Percentiles rank a stretch among this genome's conserved stretches.
phyloP scores from a whole-genome alignment of 768 basidiomycete genomes.

The Suillus occidentalis region DNA sequence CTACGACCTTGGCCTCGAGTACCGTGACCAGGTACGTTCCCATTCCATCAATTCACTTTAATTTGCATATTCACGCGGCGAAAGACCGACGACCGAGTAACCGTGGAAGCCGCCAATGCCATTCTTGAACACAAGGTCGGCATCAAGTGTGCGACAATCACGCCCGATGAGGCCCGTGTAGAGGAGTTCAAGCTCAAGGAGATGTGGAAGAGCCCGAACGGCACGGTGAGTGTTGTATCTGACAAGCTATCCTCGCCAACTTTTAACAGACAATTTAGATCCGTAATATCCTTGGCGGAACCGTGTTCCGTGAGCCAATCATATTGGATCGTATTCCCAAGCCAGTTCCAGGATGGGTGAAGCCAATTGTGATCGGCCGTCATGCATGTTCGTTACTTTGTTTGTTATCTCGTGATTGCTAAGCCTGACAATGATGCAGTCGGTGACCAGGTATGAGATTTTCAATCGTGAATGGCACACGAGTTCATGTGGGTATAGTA shows the following conservation, averaged over 20 bases:
- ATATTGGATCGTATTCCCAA: constrained; percentile 87
- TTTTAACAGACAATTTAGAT: constrained; percentile 50
- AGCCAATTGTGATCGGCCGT: constrained; percentile 94
- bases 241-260: not conserved
- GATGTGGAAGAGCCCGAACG: constrained; percentile 99
- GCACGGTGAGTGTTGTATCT: constrained; percentile 59
- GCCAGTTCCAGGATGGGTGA: constrained; percentile 94
- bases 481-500: constrained; percentile 52
- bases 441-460: constrained; percentile 76
- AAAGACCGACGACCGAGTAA: constrained; percentile 92
- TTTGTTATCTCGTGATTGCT: constrained; percentile 60
- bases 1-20: constrained; percentile 93
- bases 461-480: constrained; percentile 13
- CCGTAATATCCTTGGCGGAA: constrained; percentile 96
- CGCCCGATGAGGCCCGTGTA: constrained; percentile 95
- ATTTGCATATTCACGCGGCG: constrained; percentile 6
- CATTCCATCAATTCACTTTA: not conserved
- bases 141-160: constrained; percentile 99
- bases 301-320: constrained; percentile 98
- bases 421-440: constrained; percentile 76
- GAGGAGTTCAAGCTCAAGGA: constrained; percentile 97
- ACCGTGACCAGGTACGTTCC: constrained; percentile 73
- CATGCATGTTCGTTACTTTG: constrained; percentile 59
- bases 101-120: constrained; percentile 90
- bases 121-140: constrained; percentile 94